Base-by-base conservation (phyloP, 306 rosid genomes). In the Casuarina equisetifolia region DNA sequence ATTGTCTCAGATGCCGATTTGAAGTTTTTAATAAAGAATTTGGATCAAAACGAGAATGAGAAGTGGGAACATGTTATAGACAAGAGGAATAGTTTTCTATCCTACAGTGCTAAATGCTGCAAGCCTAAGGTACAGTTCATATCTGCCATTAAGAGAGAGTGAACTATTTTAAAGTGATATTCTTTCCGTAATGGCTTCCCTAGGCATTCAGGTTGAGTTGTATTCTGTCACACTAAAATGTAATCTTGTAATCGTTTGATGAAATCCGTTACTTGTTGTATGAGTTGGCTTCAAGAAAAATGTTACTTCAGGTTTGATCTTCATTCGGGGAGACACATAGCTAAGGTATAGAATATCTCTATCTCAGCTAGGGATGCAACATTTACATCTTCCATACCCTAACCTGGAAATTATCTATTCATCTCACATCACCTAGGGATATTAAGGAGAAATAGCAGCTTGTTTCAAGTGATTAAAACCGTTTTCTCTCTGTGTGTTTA, bases 21-120 rank as follows among this genome's bases (percentile, higher is more conserved):
- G 80, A 86, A 84, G 92, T 84, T 84, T 81, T 72, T 95, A 69
- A 78, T 88, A 63, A 88, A 85, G 46, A 86, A 76, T 77, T 85
- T 95, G 85, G 96, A 88, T 68, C 92, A 80, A 20, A 54, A 74
- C 55, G 81, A 85, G 72, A 79, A 76, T 82, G 86, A 86, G 88
- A 87, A 77, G 67, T 95, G 97, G 98, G 91, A 92, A 59, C 73
- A 74, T 80, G 97, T 95, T 32, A 69, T 92, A 9, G 92, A 95
- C 66, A 95, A 86, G 88, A 84, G 87, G 54, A 92, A 87, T 73
- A 53, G 78, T 73, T 76, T 62, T 70, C 79, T 95, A 19, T 83
- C 78, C 76, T 95, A 95, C 92, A 73, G 66, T 69, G 97, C 97
- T 0, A 91, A 91, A 84, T 91, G 91, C 90, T 84, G 86, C 97